A percentile compares a stretch with the other conserved stretches of the same genome.
Evolutionary conservation across 2,329 filamentous ascomycete species (phyloP).

Genomic region (Cercospora sesami): DNA sequence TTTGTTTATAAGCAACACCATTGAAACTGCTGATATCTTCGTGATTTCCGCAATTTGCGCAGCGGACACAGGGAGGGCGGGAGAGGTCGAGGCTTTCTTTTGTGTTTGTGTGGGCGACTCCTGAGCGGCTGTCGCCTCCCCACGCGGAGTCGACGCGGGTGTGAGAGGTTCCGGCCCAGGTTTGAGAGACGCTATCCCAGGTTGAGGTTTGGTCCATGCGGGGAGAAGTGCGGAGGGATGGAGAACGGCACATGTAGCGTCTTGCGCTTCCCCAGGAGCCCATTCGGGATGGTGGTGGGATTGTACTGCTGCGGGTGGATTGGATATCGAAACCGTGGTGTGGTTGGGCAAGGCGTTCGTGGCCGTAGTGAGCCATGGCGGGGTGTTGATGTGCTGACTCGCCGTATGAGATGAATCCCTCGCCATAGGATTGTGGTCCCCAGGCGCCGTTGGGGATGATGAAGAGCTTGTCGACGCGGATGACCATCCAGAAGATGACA

Average conservation of each 20-base stretch:
- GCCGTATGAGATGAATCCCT: background rate
- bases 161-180: conserved; percentile 6
- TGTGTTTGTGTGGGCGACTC: background rate
- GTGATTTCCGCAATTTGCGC: conserved; percentile 5
- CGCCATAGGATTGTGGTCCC: conserved; percentile 44
- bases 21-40: conserved; percentile 4
- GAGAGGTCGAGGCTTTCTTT: conserved; percentile 8
- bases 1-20: background rate
- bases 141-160: conserved; percentile 13
- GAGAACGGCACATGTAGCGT: conserved; percentile 10
- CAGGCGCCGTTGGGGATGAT: conserved; percentile 70
- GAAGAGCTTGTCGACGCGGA: conserved; percentile 74
- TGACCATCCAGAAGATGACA: conserved; percentile 64
- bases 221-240: background rate
- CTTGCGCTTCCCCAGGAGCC: conserved; percentile 10
- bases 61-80: conserved; percentile 3
- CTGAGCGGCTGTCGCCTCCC: conserved; percentile 9
- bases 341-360: background rate
- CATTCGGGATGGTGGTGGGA: conserved; percentile 11
- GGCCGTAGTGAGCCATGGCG: background rate
- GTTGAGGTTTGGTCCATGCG: conserved; percentile 1
- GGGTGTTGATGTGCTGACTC: conserved; percentile 8
- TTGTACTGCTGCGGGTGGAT: conserved; percentile 8
- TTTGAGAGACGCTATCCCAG: conserved; percentile 9
- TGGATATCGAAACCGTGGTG: background rate